phyloP scores from a whole-genome alignment of 345 rosid genomes.

The Geranium rotundifolium region DNA sequence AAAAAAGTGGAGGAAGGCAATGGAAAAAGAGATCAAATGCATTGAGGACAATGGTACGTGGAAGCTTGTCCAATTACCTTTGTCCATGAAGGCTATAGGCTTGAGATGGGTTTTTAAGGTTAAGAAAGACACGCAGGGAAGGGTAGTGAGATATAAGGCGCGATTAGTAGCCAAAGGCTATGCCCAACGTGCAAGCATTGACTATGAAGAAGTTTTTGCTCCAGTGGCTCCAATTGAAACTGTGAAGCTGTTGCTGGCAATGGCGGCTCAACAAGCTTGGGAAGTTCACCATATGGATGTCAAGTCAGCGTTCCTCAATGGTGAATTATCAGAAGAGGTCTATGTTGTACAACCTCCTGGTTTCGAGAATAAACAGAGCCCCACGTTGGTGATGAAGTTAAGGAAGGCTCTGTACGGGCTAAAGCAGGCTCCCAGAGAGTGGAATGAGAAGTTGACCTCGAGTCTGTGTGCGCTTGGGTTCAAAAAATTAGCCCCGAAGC shows the following conservation, averaged over 20 bases:
- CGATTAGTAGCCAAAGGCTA: conserved; percentile 10
- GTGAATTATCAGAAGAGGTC: neutral
- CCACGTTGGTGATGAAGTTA: too few species aligned
- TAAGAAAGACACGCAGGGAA: conserved; percentile 5
- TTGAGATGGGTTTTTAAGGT: conserved; percentile 6
- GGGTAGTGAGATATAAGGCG: conserved; percentile 2
- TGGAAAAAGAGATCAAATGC: neutral
- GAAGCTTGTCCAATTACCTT: neutral
- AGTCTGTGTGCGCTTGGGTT: neutral
- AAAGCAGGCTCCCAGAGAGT: neutral
- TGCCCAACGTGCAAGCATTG: neutral
- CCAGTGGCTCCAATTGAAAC: neutral
- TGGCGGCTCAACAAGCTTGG: too few species aligned
- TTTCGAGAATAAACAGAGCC: neutral
- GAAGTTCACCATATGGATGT: neutral
- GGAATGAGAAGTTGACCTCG: neutral
- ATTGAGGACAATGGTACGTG: conserved; percentile 8
- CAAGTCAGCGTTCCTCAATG: neutral
- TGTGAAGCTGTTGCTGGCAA: too few species aligned
- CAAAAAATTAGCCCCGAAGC: neutral
- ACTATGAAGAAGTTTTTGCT: conserved; percentile 4
- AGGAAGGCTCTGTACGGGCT: neutral
- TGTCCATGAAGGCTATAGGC: neutral
- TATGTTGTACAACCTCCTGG: neutral
- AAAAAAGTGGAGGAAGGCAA: too few species aligned